Base-by-base conservation (phyloP, 164 flowering plant species). In the Piper betle region DNA sequence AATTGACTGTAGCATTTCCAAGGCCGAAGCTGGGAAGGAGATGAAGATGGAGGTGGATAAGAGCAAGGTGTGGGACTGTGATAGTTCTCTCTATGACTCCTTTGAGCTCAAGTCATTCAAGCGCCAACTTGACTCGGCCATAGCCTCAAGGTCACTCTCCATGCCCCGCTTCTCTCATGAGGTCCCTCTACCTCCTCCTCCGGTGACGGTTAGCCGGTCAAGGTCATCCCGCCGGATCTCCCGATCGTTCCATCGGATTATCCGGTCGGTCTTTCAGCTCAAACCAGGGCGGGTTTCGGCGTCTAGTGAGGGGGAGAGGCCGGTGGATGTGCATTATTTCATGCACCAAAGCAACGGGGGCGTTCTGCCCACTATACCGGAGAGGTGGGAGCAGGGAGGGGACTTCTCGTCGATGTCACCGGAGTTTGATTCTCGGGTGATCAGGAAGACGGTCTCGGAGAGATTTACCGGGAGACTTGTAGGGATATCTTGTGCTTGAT, bases 51-150 rank as follows among this genome's bases (percentile, higher is more conserved):
- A 52, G 25, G 15, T 46, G 4, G 42, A 18, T 58, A 69, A 69
- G 38, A 16, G 66, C 39, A 64, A 19, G 17, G 71, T 86, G 6
- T 91, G 98, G 98, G 98, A 91, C 56, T 84, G 96, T 58, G 92
- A 72, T 8, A 92, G 98, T 69, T 67, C 86, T 0, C 88, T 91
- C 37, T 91, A 91, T 69, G 96, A 91, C 70, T 91, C 98, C 16
- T 85, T 85, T 73, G 96, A 92, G 86, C 82, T 84, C 58, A 77
- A 81, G 33, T 84, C 98, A 0, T 82, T 92, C 81, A 69, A 79
- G 19, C 84, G 76, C 33, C 92, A 87, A 40, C 93, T 92, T 37
- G 82, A 87, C 66, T 80, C 85, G 1, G 93, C 95, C 66, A 81
- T 88, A 18, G 37, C 71, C 46, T 73, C 91, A 9, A 39, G 60